Evolutionary conservation across 305 asterid genomes (phyloP).

Genomic region (Solanum hybrid): DNA sequence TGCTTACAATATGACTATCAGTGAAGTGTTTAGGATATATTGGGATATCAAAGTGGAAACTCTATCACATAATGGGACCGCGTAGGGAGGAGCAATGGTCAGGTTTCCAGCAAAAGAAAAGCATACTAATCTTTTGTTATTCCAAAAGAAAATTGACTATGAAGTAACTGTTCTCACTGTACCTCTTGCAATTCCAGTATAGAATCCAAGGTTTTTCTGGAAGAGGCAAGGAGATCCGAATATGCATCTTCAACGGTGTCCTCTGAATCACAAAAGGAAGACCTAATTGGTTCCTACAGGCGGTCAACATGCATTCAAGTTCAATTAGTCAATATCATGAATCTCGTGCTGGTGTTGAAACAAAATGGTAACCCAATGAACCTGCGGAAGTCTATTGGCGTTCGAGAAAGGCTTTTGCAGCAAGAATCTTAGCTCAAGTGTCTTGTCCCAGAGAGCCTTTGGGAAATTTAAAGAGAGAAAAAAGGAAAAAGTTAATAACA

Average conservation of each 20-base stretch:
- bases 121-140: neutral
- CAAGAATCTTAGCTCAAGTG: constrained; percentile 85
- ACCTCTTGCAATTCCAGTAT: constrained; percentile 80
- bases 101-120: neutral
- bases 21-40: neutral
- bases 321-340: neutral
- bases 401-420: constrained; percentile 74
- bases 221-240: constrained; percentile 57
- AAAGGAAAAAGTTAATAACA: neutral
- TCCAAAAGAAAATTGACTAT: neutral
- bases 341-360: neutral
- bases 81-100: neutral
- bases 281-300: constrained; percentile 62
- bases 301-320: neutral
- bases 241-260: constrained; percentile 55
- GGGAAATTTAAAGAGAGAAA: constrained; percentile 8
- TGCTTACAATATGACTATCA: neutral
- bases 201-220: constrained; percentile 67
- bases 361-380: constrained; percentile 13
- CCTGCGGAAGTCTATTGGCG: constrained; percentile 94
- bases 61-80: neutral
- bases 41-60: neutral
- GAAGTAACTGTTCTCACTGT: neutral
- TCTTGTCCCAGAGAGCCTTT: constrained; percentile 94
- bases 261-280: constrained; percentile 45